Evolutionary conservation across 208 protist species (phyloP).

Genomic region (Novymonas esmeraldas): DNA sequence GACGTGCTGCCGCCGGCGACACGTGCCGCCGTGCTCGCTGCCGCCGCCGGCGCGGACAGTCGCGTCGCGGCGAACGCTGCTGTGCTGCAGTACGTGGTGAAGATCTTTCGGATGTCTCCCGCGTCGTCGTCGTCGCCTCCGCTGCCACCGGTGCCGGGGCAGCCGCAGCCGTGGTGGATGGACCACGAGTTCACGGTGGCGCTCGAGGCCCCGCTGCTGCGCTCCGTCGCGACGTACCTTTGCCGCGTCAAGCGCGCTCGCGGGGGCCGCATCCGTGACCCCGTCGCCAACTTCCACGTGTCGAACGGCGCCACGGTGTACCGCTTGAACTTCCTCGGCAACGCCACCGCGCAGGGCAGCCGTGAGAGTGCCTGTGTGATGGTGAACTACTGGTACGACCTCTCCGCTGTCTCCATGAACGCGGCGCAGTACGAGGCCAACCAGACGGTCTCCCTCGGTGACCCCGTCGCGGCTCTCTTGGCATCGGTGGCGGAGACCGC

Average conservation of each 20-base stretch:
- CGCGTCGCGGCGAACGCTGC: slow-evolving; percentile 9
- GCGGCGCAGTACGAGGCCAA: slow-evolving; percentile 61
- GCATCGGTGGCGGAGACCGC: slow-evolving; percentile 6
- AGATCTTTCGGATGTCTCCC: slow-evolving; percentile 12
- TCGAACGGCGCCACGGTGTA: slow-evolving; percentile 83
- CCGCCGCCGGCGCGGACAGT: not conserved
- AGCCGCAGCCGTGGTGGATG: slow-evolving; percentile 47
- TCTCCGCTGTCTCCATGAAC: slow-evolving; percentile 47
- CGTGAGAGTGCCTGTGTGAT: slow-evolving; percentile 81
- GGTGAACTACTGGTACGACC: slow-evolving; percentile 90
- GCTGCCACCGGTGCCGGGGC: not conserved
- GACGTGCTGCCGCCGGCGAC: slow-evolving; percentile 8
- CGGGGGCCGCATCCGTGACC: slow-evolving; percentile 62
- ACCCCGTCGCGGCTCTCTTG: slow-evolving; percentile 46
- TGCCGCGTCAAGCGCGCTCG: slow-evolving; percentile 50
- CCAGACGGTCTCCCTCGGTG: slow-evolving; percentile 49
- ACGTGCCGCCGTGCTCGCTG: not conserved
- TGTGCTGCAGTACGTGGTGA: slow-evolving; percentile 26
- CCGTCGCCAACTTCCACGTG: slow-evolving; percentile 90
- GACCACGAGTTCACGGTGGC: slow-evolving; percentile 57
- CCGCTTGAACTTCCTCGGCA: slow-evolving; percentile 77
- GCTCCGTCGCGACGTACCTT: slow-evolving; percentile 76
- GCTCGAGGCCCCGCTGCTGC: slow-evolving; percentile 62
- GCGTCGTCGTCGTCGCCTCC: not conserved
- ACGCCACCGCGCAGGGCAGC: slow-evolving; percentile 65